A percentile compares a stretch with the other conserved stretches of the same genome.
Conservation (phyloP, 75 land plant genomes). For the Pinus tabuliformis region DNA sequence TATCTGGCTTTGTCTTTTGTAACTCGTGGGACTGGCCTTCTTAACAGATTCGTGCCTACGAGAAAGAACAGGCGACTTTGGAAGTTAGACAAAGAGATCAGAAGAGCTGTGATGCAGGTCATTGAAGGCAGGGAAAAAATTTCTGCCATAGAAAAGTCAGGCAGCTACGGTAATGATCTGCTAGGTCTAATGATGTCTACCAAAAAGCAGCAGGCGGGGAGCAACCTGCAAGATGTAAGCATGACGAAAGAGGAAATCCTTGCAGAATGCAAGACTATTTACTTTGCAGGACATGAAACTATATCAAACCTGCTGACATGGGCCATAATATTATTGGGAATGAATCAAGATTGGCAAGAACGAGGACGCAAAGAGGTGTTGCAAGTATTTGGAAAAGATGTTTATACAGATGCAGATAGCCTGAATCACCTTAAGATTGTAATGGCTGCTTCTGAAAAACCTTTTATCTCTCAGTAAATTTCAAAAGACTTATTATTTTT, state of each 20-base stretch:
- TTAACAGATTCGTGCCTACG: too few relatives aligned
- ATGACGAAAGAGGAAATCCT: conserved; percentile 36
- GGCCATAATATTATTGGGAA: conserved; percentile 31
- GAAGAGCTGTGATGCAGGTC: too few relatives aligned
- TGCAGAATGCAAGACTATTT: conserved; percentile 42
- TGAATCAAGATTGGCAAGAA: conserved; percentile 46
- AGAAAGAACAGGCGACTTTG: too few relatives aligned
- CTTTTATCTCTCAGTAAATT: too few relatives aligned
- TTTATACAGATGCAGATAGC: conserved; percentile 24
- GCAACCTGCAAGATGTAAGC: not conserved
- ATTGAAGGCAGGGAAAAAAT: conserved; percentile 13
- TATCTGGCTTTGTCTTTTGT: too few relatives aligned
- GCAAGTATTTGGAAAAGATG: conserved; percentile 24
- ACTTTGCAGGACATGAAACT: conserved; percentile 46
- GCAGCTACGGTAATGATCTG: conserved; percentile 7
- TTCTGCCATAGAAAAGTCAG: conserved; percentile 6
- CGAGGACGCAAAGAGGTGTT: conserved; percentile 37
- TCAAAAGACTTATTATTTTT: too few relatives aligned
- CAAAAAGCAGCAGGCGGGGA: conserved; percentile 14
- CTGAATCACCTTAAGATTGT: conserved; percentile 54
- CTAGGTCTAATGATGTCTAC: conserved; percentile 26
- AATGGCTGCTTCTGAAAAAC: conserved; percentile 10
- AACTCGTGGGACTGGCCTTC: too few relatives aligned
- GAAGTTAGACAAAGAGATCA: too few relatives aligned
- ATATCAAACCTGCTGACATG: conserved; percentile 22